Conservation (phyloP, 768 basidiomycete genomes). For the Phylloporus sp. region DNA sequence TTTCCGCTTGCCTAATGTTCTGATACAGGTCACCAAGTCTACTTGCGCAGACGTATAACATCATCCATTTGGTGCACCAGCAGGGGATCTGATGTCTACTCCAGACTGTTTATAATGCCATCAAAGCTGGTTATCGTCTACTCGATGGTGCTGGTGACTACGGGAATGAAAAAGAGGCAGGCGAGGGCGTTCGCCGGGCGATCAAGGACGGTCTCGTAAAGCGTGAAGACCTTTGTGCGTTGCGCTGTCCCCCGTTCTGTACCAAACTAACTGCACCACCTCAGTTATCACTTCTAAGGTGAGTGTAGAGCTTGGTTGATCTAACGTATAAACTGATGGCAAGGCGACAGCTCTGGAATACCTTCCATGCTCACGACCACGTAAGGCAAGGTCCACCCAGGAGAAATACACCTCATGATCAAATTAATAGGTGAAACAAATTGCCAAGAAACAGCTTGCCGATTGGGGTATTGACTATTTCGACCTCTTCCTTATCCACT, state of each 20-base stretch:
- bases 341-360: constrained; percentile 74
- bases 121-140: constrained; percentile 83
- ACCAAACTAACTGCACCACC: background rate
- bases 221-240: constrained; percentile 81
- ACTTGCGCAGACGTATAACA: constrained; percentile 55
- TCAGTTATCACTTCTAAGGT: constrained; percentile 83
- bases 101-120: constrained; percentile 78
- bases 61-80: background rate
- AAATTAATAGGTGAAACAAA: constrained; percentile 45
- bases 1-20: background rate
- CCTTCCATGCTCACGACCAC: constrained; percentile 77
- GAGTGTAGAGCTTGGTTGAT: constrained; percentile 8
- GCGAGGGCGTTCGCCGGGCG: constrained; percentile 74
- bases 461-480: constrained; percentile 87
- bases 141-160: constrained; percentile 86
- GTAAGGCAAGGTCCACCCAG: constrained; percentile 35
- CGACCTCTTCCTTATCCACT: constrained; percentile 79
- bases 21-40: constrained; percentile 50
- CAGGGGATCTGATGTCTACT: constrained; percentile 2
- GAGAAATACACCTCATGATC: background rate
- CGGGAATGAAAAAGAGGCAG: constrained; percentile 86
- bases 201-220: constrained; percentile 79
- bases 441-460: constrained; percentile 60
- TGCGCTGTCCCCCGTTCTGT: background rate
- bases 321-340: constrained; percentile 3